Conservation (phyloP, 495 filamentous ascomycete genomes). For the Amphirosellinia nigrospora region DNA sequence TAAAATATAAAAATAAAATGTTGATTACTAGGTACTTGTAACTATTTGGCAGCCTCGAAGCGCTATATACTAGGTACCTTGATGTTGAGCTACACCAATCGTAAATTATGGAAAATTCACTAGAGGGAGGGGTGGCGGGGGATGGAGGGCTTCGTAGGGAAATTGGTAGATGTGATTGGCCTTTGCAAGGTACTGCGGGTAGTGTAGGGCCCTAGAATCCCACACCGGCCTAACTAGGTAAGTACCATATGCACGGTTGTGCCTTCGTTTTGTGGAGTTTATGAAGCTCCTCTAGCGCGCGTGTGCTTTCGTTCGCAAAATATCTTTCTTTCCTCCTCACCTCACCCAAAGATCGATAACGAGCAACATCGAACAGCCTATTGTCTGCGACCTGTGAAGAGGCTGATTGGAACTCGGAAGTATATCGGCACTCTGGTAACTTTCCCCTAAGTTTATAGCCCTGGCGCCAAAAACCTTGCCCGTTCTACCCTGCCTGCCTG, state of each 20-base stretch:
- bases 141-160: background rate
- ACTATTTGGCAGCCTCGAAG: too few species aligned
- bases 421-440: conserved; percentile 3
- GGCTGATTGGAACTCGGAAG: background rate
- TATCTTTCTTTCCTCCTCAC: conserved; percentile 20
- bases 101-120: background rate
- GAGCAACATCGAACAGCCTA: background rate
- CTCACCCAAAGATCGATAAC: background rate
- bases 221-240: background rate
- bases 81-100: background rate
- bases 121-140: conserved; percentile 2
- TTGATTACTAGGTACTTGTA: too few species aligned
- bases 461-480: background rate
- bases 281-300: conserved; percentile 12
- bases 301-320: conserved; percentile 20
- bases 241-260: background rate
- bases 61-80: too few species aligned
- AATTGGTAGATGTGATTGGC: background rate
- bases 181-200: background rate
- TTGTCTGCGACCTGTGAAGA: background rate
- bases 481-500: background rate
- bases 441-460: background rate
- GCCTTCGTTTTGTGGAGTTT: conserved; percentile 3
- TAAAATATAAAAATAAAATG: too few species aligned
- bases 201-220: too few species aligned